Conservation (phyloP, 2,329 filamentous ascomycete genomes). For the Fusarium foetens region DNA sequence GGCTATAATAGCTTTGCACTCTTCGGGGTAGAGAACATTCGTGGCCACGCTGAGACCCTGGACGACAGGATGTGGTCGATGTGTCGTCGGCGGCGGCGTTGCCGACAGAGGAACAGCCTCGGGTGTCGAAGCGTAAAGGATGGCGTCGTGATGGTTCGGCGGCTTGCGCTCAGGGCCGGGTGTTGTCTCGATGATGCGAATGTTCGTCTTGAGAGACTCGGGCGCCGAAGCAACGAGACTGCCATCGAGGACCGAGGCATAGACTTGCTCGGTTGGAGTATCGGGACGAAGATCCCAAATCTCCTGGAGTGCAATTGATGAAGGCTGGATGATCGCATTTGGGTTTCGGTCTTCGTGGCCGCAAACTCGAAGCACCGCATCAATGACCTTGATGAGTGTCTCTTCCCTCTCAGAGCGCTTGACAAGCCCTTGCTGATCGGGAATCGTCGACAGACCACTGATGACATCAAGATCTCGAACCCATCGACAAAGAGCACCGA, state of each 20-base stretch:
- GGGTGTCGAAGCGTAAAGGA: slow-evolving; percentile 70
- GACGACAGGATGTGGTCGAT: slow-evolving; percentile 69
- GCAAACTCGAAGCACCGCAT: slow-evolving; percentile 71
- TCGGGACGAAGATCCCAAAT: slow-evolving; percentile 68
- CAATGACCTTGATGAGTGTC: slow-evolving; percentile 69
- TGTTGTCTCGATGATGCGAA: slow-evolving; percentile 71
- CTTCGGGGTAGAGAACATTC: slow-evolving; percentile 67
- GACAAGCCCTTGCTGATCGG: slow-evolving; percentile 53
- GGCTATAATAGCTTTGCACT: slow-evolving; percentile 74
- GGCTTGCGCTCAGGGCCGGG: slow-evolving; percentile 70
- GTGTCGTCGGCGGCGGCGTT: slow-evolving; percentile 58
- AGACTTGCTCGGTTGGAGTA: slow-evolving; percentile 56
- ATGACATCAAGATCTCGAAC: slow-evolving; percentile 77
- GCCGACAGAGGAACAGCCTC: slow-evolving; percentile 64
- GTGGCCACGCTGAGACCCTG: slow-evolving; percentile 69
- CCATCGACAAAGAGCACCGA: slow-evolving; percentile 77
- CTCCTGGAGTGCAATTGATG: slow-evolving; percentile 65
- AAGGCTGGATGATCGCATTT: slow-evolving; percentile 46
- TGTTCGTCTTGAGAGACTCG: slow-evolving; percentile 50
- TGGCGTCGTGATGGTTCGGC: slow-evolving; percentile 73
- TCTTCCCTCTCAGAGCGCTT: slow-evolving; percentile 59
- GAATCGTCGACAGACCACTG: slow-evolving; percentile 69
- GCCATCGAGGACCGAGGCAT: slow-evolving; percentile 68
- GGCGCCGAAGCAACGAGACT: slow-evolving; percentile 60
- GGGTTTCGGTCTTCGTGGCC: slow-evolving; percentile 66